These are phyloP conservation scores for Paragyromitra xinjiangensis DNA, from an alignment of 495 filamentous ascomycete species.

Conservation along the genomic window DNA sequence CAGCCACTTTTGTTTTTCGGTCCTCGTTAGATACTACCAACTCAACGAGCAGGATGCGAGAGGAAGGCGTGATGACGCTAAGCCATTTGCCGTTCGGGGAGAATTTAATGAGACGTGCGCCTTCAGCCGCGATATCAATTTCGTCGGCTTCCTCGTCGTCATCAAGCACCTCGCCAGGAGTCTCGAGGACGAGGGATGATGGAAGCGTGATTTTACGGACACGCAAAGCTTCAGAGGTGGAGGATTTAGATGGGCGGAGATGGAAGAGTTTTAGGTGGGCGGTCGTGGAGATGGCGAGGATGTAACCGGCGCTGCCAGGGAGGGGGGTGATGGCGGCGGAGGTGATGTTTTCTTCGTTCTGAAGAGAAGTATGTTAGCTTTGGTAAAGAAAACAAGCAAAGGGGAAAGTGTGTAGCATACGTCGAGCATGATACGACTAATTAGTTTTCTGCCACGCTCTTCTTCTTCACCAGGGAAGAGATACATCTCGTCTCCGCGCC, in stretches of 20 bases:
- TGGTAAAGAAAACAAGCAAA: neutral
- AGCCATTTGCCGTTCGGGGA: slow-evolving; percentile 77
- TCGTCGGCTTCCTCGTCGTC: slow-evolving; percentile 52
- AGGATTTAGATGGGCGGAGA: slow-evolving; percentile 60
- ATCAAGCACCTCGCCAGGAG: slow-evolving; percentile 23
- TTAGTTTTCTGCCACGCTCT: slow-evolving; percentile 57
- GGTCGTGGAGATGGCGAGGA: slow-evolving; percentile 79
- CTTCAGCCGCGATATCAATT: slow-evolving; percentile 60
- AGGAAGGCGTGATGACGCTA: slow-evolving; percentile 89
- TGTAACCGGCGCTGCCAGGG: slow-evolving; percentile 67
- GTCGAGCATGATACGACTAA: slow-evolving; percentile 57
- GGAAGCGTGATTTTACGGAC: slow-evolving; percentile 74
- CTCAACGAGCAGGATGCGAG: slow-evolving; percentile 90
- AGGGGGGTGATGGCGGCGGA: slow-evolving; percentile 72
- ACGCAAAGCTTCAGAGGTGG: slow-evolving; percentile 65
- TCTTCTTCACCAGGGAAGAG: slow-evolving; percentile 60
- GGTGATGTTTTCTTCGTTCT: slow-evolving; percentile 80
- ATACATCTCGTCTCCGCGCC: slow-evolving; percentile 63
- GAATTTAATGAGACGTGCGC: slow-evolving; percentile 83
- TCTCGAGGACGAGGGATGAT: slow-evolving; percentile 57
- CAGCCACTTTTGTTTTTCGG: slow-evolving; percentile 66
- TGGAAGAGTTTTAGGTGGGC: slow-evolving; percentile 82
- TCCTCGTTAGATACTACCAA: slow-evolving; percentile 69
- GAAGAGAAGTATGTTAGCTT: slow-evolving; percentile 23
- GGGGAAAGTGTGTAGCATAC: slow-evolving; percentile 26